A percentile compares a stretch with the other conserved stretches of the same genome.
Conservation (phyloP, 441 rosid species). For the Gossypium schwendimanii region DNA sequence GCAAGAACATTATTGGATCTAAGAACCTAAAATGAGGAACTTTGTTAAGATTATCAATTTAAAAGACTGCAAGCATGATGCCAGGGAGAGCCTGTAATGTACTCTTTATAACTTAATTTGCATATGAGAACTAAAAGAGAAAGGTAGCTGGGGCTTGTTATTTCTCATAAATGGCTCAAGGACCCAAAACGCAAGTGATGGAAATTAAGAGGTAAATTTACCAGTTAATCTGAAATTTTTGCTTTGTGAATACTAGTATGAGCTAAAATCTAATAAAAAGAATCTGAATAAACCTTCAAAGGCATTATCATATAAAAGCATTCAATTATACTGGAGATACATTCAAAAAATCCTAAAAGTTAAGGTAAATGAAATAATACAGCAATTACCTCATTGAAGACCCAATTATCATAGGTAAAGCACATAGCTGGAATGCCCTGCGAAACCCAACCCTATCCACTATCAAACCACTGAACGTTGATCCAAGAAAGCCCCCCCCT, state of each 20-base stretch:
- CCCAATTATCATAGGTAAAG: slow-evolving; percentile 85
- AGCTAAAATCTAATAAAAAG: background rate
- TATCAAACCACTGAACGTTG: slow-evolving; percentile 77
- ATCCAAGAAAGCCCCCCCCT: slow-evolving; percentile 92
- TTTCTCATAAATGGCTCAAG: background rate
- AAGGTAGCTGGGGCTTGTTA: background rate
- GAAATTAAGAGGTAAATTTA: background rate
- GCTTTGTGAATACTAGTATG: background rate
- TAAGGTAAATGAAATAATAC: background rate
- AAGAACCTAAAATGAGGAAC: background rate
- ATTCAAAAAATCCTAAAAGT: background rate
- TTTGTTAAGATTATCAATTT: background rate
- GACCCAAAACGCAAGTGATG: background rate
- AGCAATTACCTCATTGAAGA: slow-evolving; percentile 64
- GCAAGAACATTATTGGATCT: slow-evolving; percentile 24
- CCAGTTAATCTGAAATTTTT: background rate
- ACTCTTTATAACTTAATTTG: background rate
- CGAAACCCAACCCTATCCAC: slow-evolving; percentile 91
- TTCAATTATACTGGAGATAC: background rate
- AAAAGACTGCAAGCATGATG: slow-evolving; percentile 8
- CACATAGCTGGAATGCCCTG: slow-evolving; percentile 80
- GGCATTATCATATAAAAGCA: background rate
- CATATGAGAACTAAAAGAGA: background rate
- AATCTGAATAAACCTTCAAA: background rate
- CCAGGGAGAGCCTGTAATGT: background rate